Conservation (phyloP, 2,329 filamentous ascomycete genomes). For the Immersiporthe knoxdaviesiana region DNA sequence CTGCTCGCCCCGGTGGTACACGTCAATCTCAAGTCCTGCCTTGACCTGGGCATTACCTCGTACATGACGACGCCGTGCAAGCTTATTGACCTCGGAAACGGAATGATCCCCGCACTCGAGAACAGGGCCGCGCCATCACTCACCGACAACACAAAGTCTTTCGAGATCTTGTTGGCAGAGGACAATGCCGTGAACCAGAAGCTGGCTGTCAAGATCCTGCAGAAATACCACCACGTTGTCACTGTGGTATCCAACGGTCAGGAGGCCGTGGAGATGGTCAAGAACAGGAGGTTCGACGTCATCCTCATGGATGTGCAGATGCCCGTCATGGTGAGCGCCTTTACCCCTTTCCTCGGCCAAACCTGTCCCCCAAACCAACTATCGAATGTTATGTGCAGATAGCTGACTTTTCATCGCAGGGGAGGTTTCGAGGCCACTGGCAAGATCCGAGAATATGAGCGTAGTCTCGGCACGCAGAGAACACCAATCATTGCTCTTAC, state of each 20-base stretch:
- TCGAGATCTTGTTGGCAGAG: constrained; percentile 92
- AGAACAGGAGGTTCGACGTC: constrained; percentile 90
- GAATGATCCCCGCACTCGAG: constrained; percentile 93
- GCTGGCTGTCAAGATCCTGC: constrained; percentile 92
- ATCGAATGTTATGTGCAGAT: neutral
- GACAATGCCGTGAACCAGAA: constrained; percentile 98
- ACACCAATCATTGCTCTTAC: constrained; percentile 97
- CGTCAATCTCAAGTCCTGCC: constrained; percentile 87
- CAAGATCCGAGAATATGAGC: constrained; percentile 95
- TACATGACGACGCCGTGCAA: constrained; percentile 98
- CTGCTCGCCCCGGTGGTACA: constrained; percentile 86
- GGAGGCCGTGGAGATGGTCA: constrained; percentile 90
- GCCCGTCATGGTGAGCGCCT: constrained; percentile 87
- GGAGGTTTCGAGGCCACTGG: constrained; percentile 95
- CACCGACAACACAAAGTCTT: constrained; percentile 91
- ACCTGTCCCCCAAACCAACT: too few species aligned
- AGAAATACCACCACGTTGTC: constrained; percentile 93
- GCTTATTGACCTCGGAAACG: constrained; percentile 91
- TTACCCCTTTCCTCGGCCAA: constrained; percentile 14
- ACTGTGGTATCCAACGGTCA: constrained; percentile 94
- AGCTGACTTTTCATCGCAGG: constrained; percentile 56
- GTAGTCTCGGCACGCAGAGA: constrained; percentile 74
- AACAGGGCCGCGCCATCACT: constrained; percentile 89
- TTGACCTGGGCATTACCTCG: constrained; percentile 96
- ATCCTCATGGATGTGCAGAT: constrained; percentile 99